Conservation (phyloP, 2,329 filamentous ascomycete species). For the Colletotrichum cuscutae region DNA sequence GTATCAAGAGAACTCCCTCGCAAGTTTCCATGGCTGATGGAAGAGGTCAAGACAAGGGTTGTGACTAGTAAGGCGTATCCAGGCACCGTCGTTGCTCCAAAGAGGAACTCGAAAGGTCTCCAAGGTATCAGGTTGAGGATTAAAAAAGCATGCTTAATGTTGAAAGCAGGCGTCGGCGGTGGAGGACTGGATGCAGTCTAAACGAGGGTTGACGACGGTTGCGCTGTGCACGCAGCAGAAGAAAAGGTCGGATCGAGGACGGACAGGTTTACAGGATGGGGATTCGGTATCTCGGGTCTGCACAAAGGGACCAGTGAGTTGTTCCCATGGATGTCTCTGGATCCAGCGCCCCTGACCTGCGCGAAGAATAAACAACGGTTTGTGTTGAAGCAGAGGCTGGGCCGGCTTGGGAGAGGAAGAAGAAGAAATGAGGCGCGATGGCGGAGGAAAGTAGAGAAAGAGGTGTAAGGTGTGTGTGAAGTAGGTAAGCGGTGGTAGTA, state of each 20-base stretch:
- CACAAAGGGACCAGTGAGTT: constrained; percentile 15
- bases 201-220: constrained; percentile 10
- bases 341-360: constrained; percentile 17
- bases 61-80: not conserved
- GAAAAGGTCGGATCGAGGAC: constrained; percentile 4
- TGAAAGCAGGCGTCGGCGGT: constrained; percentile 5
- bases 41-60: not conserved
- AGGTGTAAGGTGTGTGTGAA: not conserved
- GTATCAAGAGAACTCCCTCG: constrained; percentile 60
- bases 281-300: constrained; percentile 11
- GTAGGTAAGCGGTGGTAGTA: not conserved
- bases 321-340: constrained; percentile 13
- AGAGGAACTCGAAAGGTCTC: constrained; percentile 12
- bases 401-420: constrained; percentile 6
- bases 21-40: constrained; percentile 38
- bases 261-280: not conserved
- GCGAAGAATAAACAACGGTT: constrained; percentile 15
- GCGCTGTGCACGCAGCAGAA: constrained; percentile 29
- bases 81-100: not conserved
- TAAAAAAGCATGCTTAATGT: constrained; percentile 29
- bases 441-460: constrained; percentile 9
- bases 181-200: not conserved
- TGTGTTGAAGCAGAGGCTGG: constrained; percentile 20
- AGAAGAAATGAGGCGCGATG: constrained; percentile 18
- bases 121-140: constrained; percentile 5